phyloP scores from a whole-genome alignment of 306 rosid species.

The Sindora glabra region DNA sequence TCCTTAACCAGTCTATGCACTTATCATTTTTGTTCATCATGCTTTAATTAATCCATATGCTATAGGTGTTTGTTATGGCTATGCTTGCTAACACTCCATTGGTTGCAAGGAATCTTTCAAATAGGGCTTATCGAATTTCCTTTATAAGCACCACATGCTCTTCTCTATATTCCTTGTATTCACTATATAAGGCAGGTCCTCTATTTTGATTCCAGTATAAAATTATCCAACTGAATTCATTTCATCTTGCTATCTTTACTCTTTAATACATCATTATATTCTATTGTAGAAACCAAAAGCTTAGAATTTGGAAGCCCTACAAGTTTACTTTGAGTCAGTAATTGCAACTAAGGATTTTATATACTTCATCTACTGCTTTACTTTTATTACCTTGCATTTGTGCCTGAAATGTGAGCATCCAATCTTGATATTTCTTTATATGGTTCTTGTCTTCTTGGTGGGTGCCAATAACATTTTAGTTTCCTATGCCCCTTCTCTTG shows the following conservation, averaged over 20 bases:
- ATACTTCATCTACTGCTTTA: constrained; percentile 71
- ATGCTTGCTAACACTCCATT: constrained; percentile 73
- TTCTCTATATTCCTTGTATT: constrained; percentile 71
- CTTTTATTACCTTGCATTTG: constrained; percentile 68
- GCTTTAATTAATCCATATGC: background rate
- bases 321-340: constrained; percentile 72
- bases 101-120: constrained; percentile 65
- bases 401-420: constrained; percentile 70
- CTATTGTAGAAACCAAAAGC: constrained; percentile 78
- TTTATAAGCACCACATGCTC: constrained; percentile 84
- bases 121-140: constrained; percentile 85
- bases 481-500: background rate
- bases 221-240: background rate
- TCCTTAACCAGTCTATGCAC: too few relatives aligned
- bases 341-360: constrained; percentile 76
- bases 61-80: constrained; percentile 85
- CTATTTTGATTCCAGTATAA: background rate
- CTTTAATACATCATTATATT: constrained; percentile 13
- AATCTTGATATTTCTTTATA: background rate
- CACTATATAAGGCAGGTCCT: constrained; percentile 60
- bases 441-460: background rate
- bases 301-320: constrained; percentile 86
- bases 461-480: background rate
- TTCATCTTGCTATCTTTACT: too few relatives aligned
- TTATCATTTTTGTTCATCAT: constrained; percentile 11